Evolutionary conservation across 345 rosid genomes (phyloP).

Genomic region (Aurinia saxatilis): DNA sequence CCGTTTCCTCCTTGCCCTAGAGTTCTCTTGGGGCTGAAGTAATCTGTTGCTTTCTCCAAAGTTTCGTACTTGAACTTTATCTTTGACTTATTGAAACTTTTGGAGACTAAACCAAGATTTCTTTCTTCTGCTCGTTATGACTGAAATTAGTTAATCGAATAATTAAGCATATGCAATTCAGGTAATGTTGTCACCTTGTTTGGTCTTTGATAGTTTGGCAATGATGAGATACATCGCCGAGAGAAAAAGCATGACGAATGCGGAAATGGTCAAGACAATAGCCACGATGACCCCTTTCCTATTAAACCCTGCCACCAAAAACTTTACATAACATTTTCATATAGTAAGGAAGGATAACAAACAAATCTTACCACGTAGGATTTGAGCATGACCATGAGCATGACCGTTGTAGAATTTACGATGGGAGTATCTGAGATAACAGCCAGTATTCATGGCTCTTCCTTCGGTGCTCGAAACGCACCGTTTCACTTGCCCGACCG

Average conservation of each 20-base stretch:
- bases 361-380: background rate
- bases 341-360: too few relatives aligned
- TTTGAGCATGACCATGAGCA: background rate
- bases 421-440: slow-evolving; percentile 39
- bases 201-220: slow-evolving; percentile 12
- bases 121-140: slow-evolving; percentile 21
- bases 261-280: slow-evolving; percentile 15
- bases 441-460: slow-evolving; percentile 36
- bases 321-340: too few relatives aligned
- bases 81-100: slow-evolving; percentile 17
- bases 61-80: slow-evolving; percentile 40
- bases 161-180: too few relatives aligned
- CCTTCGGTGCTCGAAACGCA: slow-evolving; percentile 43
- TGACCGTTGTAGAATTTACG: slow-evolving; percentile 22
- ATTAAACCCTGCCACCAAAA: slow-evolving; percentile 4
- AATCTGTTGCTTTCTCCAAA: slow-evolving; percentile 40
- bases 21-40: slow-evolving; percentile 22
- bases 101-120: slow-evolving; percentile 11
- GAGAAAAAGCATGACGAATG: slow-evolving; percentile 13
- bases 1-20: slow-evolving; percentile 53
- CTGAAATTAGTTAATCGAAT: background rate
- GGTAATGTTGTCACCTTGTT: slow-evolving; percentile 23
- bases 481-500: slow-evolving; percentile 17
- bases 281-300: slow-evolving; percentile 20
- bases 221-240: slow-evolving; percentile 14